Conservation (phyloP, 345 rosid genomes). For the Brassica incana region DNA sequence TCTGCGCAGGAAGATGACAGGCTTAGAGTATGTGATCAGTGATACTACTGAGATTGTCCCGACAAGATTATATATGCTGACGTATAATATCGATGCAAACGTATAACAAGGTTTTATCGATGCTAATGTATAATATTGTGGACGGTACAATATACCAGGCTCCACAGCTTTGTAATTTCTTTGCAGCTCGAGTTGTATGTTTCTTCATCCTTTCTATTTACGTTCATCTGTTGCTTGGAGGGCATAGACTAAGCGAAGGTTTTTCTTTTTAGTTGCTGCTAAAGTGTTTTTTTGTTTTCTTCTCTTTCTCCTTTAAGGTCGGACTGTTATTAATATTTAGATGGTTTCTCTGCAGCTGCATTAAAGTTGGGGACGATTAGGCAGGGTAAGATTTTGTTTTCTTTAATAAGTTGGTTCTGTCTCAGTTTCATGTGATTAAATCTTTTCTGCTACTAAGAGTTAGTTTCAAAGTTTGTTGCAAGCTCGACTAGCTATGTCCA, state of each 20-base stretch:
- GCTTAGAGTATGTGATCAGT: constrained; percentile 61
- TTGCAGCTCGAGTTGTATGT: constrained; percentile 85
- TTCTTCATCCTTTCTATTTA: not conserved
- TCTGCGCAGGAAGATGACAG: constrained; percentile 64
- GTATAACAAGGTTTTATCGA: constrained; percentile 32
- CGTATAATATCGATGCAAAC: constrained; percentile 45
- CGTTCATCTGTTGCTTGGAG: constrained; percentile 13
- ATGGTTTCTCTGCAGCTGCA: constrained; percentile 78
- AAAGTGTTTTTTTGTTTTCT: not conserved
- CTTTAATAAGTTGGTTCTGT: not conserved
- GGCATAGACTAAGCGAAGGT: not conserved
- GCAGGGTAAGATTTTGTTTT: constrained; percentile 54
- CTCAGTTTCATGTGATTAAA: not conserved
- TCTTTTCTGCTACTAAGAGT: not conserved
- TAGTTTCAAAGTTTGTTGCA: not conserved
- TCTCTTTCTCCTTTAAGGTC: constrained; percentile 49
- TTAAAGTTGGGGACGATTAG: constrained; percentile 91
- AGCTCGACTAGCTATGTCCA: not conserved
- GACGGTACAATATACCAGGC: too few relatives aligned
- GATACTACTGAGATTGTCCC: constrained; percentile 81
- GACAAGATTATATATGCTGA: constrained; percentile 76
- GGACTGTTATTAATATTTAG: constrained; percentile 69
- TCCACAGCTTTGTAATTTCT: not conserved
- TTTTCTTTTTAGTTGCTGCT: constrained; percentile 1
- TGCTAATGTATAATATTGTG: too few relatives aligned